Conservation (phyloP, 768 basidiomycete species). For the Lyophyllum atratum region DNA sequence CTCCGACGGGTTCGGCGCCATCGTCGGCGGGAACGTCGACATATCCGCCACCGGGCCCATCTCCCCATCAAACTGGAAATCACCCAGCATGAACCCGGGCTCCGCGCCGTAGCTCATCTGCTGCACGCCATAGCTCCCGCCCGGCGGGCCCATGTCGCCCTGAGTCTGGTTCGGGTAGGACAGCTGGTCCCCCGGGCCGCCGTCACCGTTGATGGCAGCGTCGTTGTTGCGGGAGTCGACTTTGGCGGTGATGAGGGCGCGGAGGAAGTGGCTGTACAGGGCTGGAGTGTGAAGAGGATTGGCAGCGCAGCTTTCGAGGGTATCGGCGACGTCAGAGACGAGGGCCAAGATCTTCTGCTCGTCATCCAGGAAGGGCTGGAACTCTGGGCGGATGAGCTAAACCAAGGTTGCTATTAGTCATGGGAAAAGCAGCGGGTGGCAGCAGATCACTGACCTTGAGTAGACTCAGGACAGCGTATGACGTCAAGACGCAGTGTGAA, state of each 20-base stretch:
- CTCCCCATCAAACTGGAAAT: conserved; percentile 77
- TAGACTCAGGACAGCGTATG: conserved; percentile 91
- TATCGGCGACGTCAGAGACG: conserved; percentile 80
- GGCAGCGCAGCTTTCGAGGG: conserved; percentile 75
- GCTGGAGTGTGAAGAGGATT: conserved; percentile 87
- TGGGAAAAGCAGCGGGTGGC: background rate
- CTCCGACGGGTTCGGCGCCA: conserved; percentile 55
- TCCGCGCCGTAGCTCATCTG: conserved; percentile 21
- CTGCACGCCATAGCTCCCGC: too few species aligned
- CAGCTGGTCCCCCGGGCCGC: too few species aligned
- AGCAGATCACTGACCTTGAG: conserved; percentile 66
- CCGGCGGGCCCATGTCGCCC: background rate
- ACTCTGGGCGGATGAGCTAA: conserved; percentile 83
- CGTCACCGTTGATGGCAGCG: background rate
- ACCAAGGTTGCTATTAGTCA: conserved; percentile 6
- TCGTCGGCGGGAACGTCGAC: conserved; percentile 86
- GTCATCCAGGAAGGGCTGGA: conserved; percentile 72
- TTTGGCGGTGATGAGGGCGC: conserved; percentile 69
- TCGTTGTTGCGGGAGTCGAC: conserved; percentile 23
- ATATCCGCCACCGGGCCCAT: conserved; percentile 86
- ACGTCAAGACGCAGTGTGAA: conserved; percentile 86
- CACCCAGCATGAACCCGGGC: conserved; percentile 38
- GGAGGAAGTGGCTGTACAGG: conserved; percentile 83
- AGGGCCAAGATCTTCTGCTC: conserved; percentile 71
- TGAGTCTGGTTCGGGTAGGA: background rate